A percentile compares a stretch with the other conserved stretches of the same genome.
Conservation (phyloP, 2,329 filamentous ascomycete genomes). For the Fusarium transvaalense region DNA sequence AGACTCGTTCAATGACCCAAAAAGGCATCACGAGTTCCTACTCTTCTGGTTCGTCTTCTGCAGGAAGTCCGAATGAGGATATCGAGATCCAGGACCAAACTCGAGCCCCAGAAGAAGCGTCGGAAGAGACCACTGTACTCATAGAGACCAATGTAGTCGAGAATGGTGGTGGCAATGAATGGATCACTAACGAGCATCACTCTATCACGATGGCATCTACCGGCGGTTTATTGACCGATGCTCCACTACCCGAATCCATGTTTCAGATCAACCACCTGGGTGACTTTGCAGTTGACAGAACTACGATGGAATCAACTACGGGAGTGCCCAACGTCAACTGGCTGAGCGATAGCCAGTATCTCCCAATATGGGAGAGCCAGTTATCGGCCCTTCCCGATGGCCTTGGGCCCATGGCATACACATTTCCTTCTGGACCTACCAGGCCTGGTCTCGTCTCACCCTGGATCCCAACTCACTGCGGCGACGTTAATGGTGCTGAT, state of each 20-base stretch:
- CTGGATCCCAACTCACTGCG: constrained; percentile 1
- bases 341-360: constrained; percentile 19
- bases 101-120: neutral
- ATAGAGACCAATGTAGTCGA: neutral
- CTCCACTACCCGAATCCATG: neutral
- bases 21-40: neutral
- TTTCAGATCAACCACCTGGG: constrained; percentile 17
- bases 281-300: neutral
- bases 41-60: neutral
- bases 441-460: neutral
- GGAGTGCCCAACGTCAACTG: constrained; percentile 9
- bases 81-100: neutral
- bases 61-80: neutral
- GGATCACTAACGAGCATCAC: neutral
- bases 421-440: constrained; percentile 2
- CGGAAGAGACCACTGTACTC: neutral
- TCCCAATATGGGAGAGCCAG: constrained; percentile 17
- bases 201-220: neutral
- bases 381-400: constrained; percentile 6
- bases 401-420: constrained; percentile 11
- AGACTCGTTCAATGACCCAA: constrained; percentile 5
- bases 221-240: neutral
- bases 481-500: neutral
- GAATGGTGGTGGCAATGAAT: neutral
- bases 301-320: neutral